phyloP scores from a whole-genome alignment of 1,139 yeast species.

The Komagataea norvegica region DNA sequence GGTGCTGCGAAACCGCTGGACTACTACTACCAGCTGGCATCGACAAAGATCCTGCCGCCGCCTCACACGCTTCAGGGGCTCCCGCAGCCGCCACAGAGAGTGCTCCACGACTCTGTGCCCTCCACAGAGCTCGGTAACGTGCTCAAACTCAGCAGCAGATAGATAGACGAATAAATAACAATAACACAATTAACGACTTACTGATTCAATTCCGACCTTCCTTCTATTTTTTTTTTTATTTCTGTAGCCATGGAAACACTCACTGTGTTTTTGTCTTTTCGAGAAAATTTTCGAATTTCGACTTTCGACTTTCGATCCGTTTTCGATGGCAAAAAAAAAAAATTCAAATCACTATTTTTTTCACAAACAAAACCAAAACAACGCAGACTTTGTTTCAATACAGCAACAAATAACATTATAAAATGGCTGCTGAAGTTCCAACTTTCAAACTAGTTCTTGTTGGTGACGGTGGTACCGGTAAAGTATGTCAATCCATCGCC shows the following conservation, averaged over 20 bases:
- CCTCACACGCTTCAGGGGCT: slow-evolving; percentile 37
- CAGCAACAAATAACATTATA: slow-evolving; percentile 6
- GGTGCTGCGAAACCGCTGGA: slow-evolving; percentile 10
- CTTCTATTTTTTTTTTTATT: no score
- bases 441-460: slow-evolving; percentile 97
- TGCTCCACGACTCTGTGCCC: slow-evolving; percentile 21
- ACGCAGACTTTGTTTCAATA: background rate
- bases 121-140: no score
- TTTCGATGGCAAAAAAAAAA: slow-evolving; percentile 11
- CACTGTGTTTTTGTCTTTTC: no score
- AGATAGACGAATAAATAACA: no score
- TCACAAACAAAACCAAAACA: background rate
- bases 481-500: slow-evolving; percentile 39
- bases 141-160: no score
- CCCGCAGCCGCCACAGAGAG: slow-evolving; percentile 43
- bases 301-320: no score
- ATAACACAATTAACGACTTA: no score
- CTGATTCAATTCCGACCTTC: no score
- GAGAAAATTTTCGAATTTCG: no score
- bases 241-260: no score
- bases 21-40: slow-evolving; percentile 14
- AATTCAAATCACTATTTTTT: background rate
- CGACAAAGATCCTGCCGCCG: slow-evolving; percentile 33
- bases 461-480: slow-evolving; percentile 99
- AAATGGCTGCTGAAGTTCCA: slow-evolving; percentile 70